Evolutionary conservation across 805 yeast genomes (phyloP).

Genomic region (Tetrapisispora arboricola): DNA sequence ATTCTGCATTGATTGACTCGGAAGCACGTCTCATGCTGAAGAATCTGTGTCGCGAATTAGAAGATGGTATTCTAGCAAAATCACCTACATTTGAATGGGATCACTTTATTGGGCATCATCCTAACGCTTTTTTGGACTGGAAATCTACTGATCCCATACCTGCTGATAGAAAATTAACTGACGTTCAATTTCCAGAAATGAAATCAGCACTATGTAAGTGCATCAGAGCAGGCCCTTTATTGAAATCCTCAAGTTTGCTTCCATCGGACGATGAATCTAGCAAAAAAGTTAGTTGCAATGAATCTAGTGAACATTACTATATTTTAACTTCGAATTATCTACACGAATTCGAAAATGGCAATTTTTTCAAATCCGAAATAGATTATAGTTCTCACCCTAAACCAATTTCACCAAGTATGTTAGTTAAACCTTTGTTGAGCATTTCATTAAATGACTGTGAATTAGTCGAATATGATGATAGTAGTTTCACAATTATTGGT

Average conservation of each 20-base stretch:
- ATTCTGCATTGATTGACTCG: conserved; percentile 40
- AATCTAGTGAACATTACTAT: conserved; percentile 11
- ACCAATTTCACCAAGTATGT: conserved; percentile 1
- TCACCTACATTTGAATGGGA: conserved; percentile 62
- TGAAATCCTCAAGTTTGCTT: conserved; percentile 8
- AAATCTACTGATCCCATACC: conserved; percentile 32
- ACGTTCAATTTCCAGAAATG: conserved; percentile 44
- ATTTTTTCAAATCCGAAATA: conserved; percentile 13
- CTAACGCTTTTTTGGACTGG: conserved; percentile 32
- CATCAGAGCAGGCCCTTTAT: conserved; percentile 49
- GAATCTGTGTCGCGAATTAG: conserved; percentile 36
- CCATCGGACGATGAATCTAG: not conserved
- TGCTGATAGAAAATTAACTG: conserved; percentile 38
- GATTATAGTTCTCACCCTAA: conserved; percentile 2
- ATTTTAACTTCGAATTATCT: conserved; percentile 59
- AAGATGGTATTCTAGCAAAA: conserved; percentile 39
- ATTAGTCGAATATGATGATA: conserved; percentile 26
- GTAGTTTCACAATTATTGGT: conserved; percentile 34
- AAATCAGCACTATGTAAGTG: conserved; percentile 41
- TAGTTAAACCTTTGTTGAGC: conserved; percentile 30
- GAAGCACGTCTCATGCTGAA: conserved; percentile 47
- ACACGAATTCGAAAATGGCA: conserved; percentile 48
- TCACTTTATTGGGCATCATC: conserved; percentile 42
- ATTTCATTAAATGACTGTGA: conserved; percentile 31
- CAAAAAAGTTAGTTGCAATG: not conserved